Conservation (phyloP, 805 yeast species). For the Candida coleopterorum region DNA sequence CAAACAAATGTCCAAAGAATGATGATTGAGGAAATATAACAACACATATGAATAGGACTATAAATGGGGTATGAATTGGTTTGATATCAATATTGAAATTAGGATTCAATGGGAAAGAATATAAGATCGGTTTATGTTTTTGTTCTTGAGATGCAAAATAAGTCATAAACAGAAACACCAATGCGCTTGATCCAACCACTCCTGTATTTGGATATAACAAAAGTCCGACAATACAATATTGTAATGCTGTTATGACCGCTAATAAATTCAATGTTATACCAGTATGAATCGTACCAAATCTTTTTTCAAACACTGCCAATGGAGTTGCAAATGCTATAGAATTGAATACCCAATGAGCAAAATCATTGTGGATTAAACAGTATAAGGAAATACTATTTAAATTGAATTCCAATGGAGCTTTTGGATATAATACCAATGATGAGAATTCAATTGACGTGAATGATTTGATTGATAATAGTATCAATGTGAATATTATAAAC, state of each 20-base stretch:
- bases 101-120: constrained; percentile 14
- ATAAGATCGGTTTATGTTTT: constrained; percentile 34
- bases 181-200: constrained; percentile 68
- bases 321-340: constrained; percentile 53
- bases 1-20: constrained; percentile 70
- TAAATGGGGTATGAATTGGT: constrained; percentile 50
- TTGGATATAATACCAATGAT: constrained; percentile 49
- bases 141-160: constrained; percentile 51
- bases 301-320: constrained; percentile 59
- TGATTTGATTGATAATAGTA: constrained; percentile 37
- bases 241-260: constrained; percentile 65
- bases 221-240: constrained; percentile 50
- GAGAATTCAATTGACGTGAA: constrained; percentile 18
- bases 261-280: constrained; percentile 72
- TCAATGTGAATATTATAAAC: constrained; percentile 47
- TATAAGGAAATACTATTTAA: constrained; percentile 61
- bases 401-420: constrained; percentile 43
- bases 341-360: constrained; percentile 61
- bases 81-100: constrained; percentile 1
- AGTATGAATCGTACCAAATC: constrained; percentile 80
- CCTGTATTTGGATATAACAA: constrained; percentile 47
- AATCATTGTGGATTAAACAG: constrained; percentile 61
- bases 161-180: constrained; percentile 65
- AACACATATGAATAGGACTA: constrained; percentile 37
- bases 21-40: constrained; percentile 62